A percentile compares a stretch with the other conserved stretches of the same genome.
These are phyloP conservation scores for Saccharomyces paradoxus DNA, from an alignment of 805 yeast species.

Conservation along the genomic window DNA sequence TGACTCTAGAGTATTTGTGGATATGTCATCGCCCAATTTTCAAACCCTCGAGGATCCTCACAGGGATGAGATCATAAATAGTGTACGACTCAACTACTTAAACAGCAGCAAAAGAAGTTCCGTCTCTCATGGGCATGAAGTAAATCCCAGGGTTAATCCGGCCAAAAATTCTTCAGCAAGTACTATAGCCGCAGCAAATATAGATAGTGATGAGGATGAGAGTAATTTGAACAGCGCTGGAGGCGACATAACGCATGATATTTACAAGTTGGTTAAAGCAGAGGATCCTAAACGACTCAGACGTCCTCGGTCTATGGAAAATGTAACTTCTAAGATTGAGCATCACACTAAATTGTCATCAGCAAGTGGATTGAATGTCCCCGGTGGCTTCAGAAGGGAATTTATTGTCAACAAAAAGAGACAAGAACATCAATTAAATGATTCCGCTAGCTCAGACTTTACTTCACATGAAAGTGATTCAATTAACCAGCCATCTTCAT, in stretches of 20 bases:
- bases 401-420: conserved; percentile 40
- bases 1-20: conserved; percentile 22
- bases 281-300: conserved; percentile 6
- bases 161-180: background rate
- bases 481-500: background rate
- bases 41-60: conserved; percentile 17
- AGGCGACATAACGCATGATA: conserved; percentile 34
- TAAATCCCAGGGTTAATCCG: background rate
- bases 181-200: background rate
- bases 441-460: background rate
- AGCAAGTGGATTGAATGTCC: conserved; percentile 64
- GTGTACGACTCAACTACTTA: conserved; percentile 26
- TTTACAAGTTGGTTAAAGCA: conserved; percentile 19
- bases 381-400: conserved; percentile 78
- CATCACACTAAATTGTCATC: conserved; percentile 46
- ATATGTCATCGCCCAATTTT: conserved; percentile 28
- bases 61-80: conserved; percentile 26
- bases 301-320: conserved; percentile 17
- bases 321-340: conserved; percentile 14
- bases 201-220: background rate
- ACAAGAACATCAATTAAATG: conserved; percentile 19
- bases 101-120: conserved; percentile 5
- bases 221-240: conserved; percentile 19
- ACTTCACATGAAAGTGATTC: background rate
- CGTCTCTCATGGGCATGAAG: background rate